Evolutionary conservation across 2,329 filamentous ascomycete species (phyloP), one percentile per base, ranked within the genome.

Genomic region (Emergomyces orientalis): DNA sequence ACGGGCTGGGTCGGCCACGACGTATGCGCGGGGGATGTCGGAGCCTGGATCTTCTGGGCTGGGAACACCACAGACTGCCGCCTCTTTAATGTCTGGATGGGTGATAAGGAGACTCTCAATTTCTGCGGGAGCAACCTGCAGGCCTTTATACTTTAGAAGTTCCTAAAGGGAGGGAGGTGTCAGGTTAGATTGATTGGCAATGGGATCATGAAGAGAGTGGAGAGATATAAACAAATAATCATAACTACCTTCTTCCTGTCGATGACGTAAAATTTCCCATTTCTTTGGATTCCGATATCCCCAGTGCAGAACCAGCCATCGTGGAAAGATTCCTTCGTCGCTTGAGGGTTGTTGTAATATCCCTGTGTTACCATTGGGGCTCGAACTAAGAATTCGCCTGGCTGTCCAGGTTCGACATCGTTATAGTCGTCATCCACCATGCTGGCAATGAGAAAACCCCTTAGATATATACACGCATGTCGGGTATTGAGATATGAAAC

Each of bases 241-340:
- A 51, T 47, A 17, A 51, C 11, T 39, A 54, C 60, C 60, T 61
- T 61, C 25, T 61, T 61, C 39, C 60, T 51, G 49, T 61, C 60
- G n/a, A 54, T 27, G n/a, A 61, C 22, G 45, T 54, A 61, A 22
- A 61, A 54, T 45, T 54, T 41, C 4, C 60, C 60, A 34, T 61
- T 43, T 30, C 32, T 45, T 25, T 56, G 41, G 4, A 51, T 30
- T n/a, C 49, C 60, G 17, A 61, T 54, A n/a, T 61, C 60, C 1
- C 60, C 60, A 47, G 60, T 61, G 51, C 47, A 56, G 37, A 61
- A 61, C 60, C 60, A 61, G 19, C 51, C 60, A 8, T 61, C 60
- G 17, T 61, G 47, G 39, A 61, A 61, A 54, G 60, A 11, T 19
- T 51, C 34, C 14, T 51, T 32, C 2, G 60, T 61, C 9, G 47